Percentiles rank a stretch among this genome's conserved stretches.
phyloP scores from a whole-genome alignment of 371 early-diverging fungal genomes.

The Syncephalastrum contaminatum region DNA sequence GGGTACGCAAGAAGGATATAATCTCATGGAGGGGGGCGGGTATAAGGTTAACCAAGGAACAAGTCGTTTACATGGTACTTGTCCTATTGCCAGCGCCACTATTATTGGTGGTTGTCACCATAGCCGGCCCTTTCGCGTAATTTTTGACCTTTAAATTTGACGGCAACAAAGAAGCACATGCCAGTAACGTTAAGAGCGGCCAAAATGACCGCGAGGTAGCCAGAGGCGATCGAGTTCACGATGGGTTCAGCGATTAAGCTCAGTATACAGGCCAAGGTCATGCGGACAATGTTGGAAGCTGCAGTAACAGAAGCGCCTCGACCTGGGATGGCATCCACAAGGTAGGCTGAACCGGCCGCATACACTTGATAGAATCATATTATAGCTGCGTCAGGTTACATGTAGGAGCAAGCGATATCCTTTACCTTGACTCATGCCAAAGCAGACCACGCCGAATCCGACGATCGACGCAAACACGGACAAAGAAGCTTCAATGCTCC shows the following conservation, averaged over 20 bases:
- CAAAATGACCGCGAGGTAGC: slow-evolving; percentile 33
- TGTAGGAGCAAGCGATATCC: neutral
- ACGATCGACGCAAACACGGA: slow-evolving; percentile 49
- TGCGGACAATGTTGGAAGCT: slow-evolving; percentile 48
- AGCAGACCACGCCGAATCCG: slow-evolving; percentile 53
- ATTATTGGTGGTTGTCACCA: slow-evolving; percentile 14
- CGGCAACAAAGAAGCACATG: slow-evolving; percentile 23
- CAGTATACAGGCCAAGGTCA: slow-evolving; percentile 47
- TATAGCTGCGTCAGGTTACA: neutral
- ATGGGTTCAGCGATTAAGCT: slow-evolving; percentile 31
- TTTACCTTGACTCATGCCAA: slow-evolving; percentile 58
- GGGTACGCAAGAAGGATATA: neutral
- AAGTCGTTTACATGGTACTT: neutral
- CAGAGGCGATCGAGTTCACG: slow-evolving; percentile 27
- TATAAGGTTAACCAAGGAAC: neutral
- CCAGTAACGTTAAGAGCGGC: slow-evolving; percentile 31
- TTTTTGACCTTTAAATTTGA: slow-evolving; percentile 34
- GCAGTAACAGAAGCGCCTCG: slow-evolving; percentile 57
- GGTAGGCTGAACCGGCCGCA: slow-evolving; percentile 49
- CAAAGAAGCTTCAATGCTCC: slow-evolving; percentile 40
- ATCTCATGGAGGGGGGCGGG: neutral
- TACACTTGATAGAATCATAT: slow-evolving; percentile 19
- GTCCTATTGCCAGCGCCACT: too few species aligned
- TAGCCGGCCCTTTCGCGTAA: slow-evolving; percentile 28
- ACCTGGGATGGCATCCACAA: slow-evolving; percentile 51